phyloP scores from a whole-genome alignment of 2,329 filamentous ascomycete genomes.

The Alternaria alternata region DNA sequence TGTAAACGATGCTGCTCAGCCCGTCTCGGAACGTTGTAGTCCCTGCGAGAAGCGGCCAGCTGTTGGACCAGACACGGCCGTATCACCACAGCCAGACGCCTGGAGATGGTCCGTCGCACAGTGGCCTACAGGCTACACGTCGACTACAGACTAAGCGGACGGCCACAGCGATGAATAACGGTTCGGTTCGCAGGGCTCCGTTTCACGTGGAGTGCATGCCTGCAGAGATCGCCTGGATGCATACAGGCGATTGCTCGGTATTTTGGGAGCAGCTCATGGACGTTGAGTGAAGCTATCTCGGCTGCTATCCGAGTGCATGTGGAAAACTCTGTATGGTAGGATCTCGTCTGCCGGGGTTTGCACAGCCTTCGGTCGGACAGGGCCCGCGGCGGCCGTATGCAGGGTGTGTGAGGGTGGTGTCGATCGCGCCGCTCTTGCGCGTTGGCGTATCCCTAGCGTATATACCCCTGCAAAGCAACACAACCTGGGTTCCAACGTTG shows the following conservation, averaged over 20 bases:
- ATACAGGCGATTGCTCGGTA: constrained; percentile 27
- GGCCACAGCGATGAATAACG: constrained; percentile 6
- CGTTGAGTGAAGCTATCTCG: constrained; percentile 25
- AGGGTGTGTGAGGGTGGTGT: constrained; percentile 25
- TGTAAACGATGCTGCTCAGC: constrained; percentile 11
- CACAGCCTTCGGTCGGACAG: constrained; percentile 31
- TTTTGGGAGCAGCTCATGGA: constrained; percentile 23
- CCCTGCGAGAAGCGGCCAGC: constrained; percentile 5
- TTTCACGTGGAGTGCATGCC: constrained; percentile 15
- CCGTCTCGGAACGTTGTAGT: constrained; percentile 4
- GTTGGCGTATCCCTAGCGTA: constrained; percentile 11
- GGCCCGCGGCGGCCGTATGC: constrained; percentile 23
- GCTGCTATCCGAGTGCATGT: constrained; percentile 34
- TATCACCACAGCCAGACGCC: constrained; percentile 3
- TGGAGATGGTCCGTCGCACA: constrained; percentile 8
- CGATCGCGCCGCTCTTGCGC: constrained; percentile 22
- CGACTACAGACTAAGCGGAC: constrained; percentile 9
- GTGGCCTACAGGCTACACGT: constrained; percentile 5
- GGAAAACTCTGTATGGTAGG: constrained; percentile 27
- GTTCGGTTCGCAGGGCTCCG: constrained; percentile 11
- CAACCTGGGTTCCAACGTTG: constrained; percentile 6
- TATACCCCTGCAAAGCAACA: constrained; percentile 25
- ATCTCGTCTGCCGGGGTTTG: constrained; percentile 15
- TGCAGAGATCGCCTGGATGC: constrained; percentile 18
- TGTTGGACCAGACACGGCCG: constrained; percentile 10